phyloP scores from a whole-genome alignment of 768 basidiomycete genomes.

The Suillus decipiens region DNA sequence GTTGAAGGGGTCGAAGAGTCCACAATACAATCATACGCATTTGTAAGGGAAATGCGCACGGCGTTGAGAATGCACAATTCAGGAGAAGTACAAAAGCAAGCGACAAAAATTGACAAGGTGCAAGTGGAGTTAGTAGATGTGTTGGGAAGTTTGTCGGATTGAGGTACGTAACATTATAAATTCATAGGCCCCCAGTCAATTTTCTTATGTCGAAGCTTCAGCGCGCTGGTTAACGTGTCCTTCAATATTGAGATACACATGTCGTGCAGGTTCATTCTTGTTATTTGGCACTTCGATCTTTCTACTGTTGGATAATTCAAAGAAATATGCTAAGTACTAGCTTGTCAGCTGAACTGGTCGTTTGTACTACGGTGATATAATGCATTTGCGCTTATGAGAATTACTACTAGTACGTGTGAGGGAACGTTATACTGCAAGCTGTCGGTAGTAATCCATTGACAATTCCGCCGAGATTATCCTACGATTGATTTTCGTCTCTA shows the following conservation, averaged over 20 bases:
- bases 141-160: slow-evolving; percentile 33
- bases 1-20: slow-evolving; percentile 16
- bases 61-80: slow-evolving; percentile 55
- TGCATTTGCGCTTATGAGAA: too few species aligned
- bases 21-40: slow-evolving; percentile 54
- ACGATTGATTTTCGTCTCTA: background rate
- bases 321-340: background rate
- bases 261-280: background rate
- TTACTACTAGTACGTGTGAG: background rate
- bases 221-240: too few species aligned
- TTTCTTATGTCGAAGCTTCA: background rate
- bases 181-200: background rate
- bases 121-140: slow-evolving; percentile 57
- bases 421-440: background rate
- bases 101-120: slow-evolving; percentile 54
- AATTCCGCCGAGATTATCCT: background rate
- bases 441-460: background rate
- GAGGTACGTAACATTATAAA: background rate
- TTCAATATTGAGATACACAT: too few species aligned
- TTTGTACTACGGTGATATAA: too few species aligned
- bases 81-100: slow-evolving; percentile 56
- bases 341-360: too few species aligned
- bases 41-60: slow-evolving; percentile 55
- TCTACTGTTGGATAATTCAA: background rate
- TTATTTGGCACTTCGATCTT: background rate